Base-by-base conservation (phyloP, 441 rosid species). In the Jatropha podagrica region DNA sequence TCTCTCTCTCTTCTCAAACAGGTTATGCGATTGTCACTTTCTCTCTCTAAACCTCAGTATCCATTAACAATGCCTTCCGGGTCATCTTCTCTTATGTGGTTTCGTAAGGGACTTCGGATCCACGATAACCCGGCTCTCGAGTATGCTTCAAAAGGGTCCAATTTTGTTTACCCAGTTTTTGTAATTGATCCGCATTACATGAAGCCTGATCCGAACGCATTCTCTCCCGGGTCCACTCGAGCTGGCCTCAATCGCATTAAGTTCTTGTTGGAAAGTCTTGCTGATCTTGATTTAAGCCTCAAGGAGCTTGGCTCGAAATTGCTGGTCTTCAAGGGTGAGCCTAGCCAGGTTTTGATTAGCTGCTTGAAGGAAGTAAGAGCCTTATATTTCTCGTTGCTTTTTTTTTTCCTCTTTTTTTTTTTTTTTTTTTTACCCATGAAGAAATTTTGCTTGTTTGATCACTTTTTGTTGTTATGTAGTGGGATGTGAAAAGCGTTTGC, bases 121-220 rank as follows among this genome's bases (percentile, higher is more conserved):
- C 99, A 95, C 83, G 98, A 95, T 82, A 95, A 95, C 81, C 98
- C 99, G 59, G 96, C 98, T 55, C 87, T 95, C 51, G 85, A 85
- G 51, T 81, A 83, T 76, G 96, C 99, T 49, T 84, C 92, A 6
- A 85, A 79, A 42, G 84, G 81, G 7, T 75, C 93, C 62, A 46
- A 48, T 13, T 78, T 78, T 44, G 73, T 95, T 58, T 95, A 90
- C 78, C 99, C 98, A 68, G 88, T 95, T 41, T 95, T 95, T 72
- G 95, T 95, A 23, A 88, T 95, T 64, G 99, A 95, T 85, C 97
- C 96, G 68, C 95, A 86, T 80, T 95, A 89, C 84, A 93, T 92
- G 99, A 79, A 87, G 37, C 91, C 93, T 4, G 97, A 90, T 78
- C 90, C 88, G 0, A 81, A 65, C 10, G 92, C 98, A 0, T 85